Percentiles rank a stretch among this genome's conserved stretches.
Conservation (phyloP, 371 early-diverging fungal species). For the Mucor racemosus region DNA sequence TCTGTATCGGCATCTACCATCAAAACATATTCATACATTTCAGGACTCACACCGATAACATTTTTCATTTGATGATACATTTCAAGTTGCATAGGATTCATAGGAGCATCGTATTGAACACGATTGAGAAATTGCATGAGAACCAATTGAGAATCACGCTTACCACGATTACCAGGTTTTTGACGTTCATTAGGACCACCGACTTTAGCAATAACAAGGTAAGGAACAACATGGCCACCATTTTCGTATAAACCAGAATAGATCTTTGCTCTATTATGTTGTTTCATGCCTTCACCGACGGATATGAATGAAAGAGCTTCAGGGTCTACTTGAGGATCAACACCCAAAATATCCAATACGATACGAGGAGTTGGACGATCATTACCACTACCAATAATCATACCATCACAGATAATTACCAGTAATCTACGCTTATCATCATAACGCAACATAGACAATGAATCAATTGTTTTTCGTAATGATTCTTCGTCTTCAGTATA, state of each 20-base stretch:
- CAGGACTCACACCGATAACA: constrained; percentile 80
- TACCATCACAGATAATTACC: constrained; percentile 79
- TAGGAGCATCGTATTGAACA: constrained; percentile 65
- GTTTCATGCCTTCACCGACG: constrained; percentile 81
- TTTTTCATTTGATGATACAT: constrained; percentile 85
- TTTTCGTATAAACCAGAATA: constrained; percentile 93
- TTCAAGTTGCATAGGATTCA: constrained; percentile 86
- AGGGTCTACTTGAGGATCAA: constrained; percentile 75
- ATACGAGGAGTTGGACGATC: constrained; percentile 95
- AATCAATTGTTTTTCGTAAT: constrained; percentile 69
- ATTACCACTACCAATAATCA: constrained; percentile 92
- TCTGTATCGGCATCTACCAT: constrained; percentile 68
- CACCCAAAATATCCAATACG: constrained; percentile 88
- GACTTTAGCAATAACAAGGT: constrained; percentile 89
- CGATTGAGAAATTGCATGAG: constrained; percentile 75
- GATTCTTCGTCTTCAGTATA: constrained; percentile 80
- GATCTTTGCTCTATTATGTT: constrained; percentile 93
- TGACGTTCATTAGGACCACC: constrained; percentile 75
- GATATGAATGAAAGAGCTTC: constrained; percentile 87
- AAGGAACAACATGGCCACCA: constrained; percentile 85
- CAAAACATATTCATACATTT: constrained; percentile 61
- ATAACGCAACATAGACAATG: constrained; percentile 64
- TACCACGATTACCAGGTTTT: constrained; percentile 96
- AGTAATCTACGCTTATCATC: constrained; percentile 72
- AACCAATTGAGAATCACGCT: constrained; percentile 87